Base-by-base conservation (phyloP, 2,329 filamentous ascomycete species). In the Exophiala calicioides region DNA sequence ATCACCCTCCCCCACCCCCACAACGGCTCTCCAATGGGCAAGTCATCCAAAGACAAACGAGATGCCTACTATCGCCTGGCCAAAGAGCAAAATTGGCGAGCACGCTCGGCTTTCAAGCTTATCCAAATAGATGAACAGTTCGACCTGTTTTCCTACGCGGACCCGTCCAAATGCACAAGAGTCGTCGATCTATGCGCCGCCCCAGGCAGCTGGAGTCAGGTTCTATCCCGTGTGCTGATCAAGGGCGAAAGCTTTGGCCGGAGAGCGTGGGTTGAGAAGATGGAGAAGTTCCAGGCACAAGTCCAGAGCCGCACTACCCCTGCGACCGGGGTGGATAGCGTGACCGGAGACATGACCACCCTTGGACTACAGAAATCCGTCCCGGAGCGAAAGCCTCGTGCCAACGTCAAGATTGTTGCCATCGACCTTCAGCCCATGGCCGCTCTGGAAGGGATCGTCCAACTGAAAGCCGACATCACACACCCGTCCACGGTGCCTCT, bases 21-120 rank as follows among this genome's bases (percentile, higher is more conserved):
- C 20, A 24, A 12, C n/a, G 5, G 18, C 5, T 18, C 12, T 43
- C 52, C 42, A 12, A 95, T 95, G 90, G 90, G 90, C 1, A 97
- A 97, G 68, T 95, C 93, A 1, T 97, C 91, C 36, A 98, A 98
- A 70, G 93, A 98, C 65, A 98, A 98, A 72, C 87, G 93, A 42
- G 93, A 98, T 68, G 90, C 90, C 34, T 98, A 98, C 72, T 98
- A 98, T 65, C 82, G 93, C 43, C 86, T 98, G 6, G 93, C 93
- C 13, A 98, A 98, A 72, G 93, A 98, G 69, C 93, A 98, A 75
- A 94, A 94, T 56, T 98, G 93, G 91, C 87, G 93, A 26, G 93
- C 93, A 20, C 81, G 93, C 47, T 95, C 90, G 58, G 93, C 93
- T 6, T 98, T 96, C 75, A 98, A 98, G 70, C 81, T 98, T 18